Base-by-base conservation (phyloP, 495 filamentous ascomycete genomes). In the Aspergillus sclerotioniger region DNA sequence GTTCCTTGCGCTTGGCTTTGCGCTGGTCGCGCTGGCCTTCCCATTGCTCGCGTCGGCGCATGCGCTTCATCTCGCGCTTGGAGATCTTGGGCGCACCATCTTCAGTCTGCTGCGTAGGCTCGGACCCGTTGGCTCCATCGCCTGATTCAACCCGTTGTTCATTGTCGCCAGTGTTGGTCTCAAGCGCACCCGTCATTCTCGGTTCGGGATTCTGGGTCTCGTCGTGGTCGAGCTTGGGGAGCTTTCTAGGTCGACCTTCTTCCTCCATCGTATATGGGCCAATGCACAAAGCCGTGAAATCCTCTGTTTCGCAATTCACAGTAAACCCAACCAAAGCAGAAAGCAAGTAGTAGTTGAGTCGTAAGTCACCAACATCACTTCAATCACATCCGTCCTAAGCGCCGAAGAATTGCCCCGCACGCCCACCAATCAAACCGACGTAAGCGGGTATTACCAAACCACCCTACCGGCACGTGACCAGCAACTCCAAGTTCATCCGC, bases 61-160 rank as follows among this genome's bases (percentile, higher is more conserved):
- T 75, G 64, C 89, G 91, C 71, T 93, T 96, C 47, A 84, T 70
- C 59, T 90, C 86, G 60, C 84, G 92, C 62, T 96, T 98, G 12
- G 94, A 96, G 33, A 90, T 61, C 31, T 63, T 62, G 1, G 72
- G 71, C 16, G 66, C 63, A 16, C 51, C 50, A 10, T 61, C 62
- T 6, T 62, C 67, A 6, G 51, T 51, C n/a, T 49, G 0, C 3
- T 61, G 25, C 25, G 25, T 25, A 5, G 25, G 41, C 3, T 54
- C 47, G 25, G 21, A 25, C 16, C 37, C 8, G 29, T 35, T 50
- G 13, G 62, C 48, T 28, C 33, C 50, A 44, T 58, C 52, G 13
- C 61, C 33, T 16, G 54, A 48, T 21, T 57, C 54, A 35, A 51
- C 37, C 46, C 56, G 49, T 43, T 56, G 44, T 54, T 48, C n/a